Conservation (phyloP, 78 protist genomes). For the Dictyostelium brefeldianum region DNA sequence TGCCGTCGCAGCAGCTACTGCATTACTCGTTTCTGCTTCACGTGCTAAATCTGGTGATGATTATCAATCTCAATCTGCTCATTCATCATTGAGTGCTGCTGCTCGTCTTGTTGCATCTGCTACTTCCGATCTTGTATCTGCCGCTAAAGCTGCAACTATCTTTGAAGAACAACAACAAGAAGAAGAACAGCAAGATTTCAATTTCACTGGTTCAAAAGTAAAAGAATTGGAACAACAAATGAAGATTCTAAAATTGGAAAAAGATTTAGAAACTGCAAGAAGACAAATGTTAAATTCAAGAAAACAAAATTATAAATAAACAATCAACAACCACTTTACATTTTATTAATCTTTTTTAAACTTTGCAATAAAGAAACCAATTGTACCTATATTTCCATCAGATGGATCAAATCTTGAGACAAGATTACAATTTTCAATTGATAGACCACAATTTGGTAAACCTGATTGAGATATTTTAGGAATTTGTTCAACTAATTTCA, state of each 20-base stretch:
- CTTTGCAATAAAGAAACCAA: slow-evolving; percentile 74
- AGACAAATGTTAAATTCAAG: slow-evolving; percentile 75
- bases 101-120: slow-evolving; percentile 82
- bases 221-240: slow-evolving; percentile 85
- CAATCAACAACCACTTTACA: no score
- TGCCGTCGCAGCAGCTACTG: slow-evolving; percentile 82
- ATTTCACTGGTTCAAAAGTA: slow-evolving; percentile 69
- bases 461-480: slow-evolving; percentile 24
- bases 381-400: not conserved
- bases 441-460: slow-evolving; percentile 9
- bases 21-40: slow-evolving; percentile 81
- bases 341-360: slow-evolving; percentile 56
- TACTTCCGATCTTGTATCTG: slow-evolving; percentile 61
- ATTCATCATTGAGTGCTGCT: slow-evolving; percentile 13
- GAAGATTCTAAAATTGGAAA: slow-evolving; percentile 81
- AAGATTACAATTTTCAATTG: not conserved
- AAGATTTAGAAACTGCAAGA: slow-evolving; percentile 80
- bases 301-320: slow-evolving; percentile 67
- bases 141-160: slow-evolving; percentile 78
- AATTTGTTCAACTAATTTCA: slow-evolving; percentile 23
- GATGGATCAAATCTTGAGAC: slow-evolving; percentile 74
- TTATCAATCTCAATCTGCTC: slow-evolving; percentile 59
- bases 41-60: slow-evolving; percentile 86
- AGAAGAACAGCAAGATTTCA: slow-evolving; percentile 63
- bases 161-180: slow-evolving; percentile 73